Base-by-base conservation (phyloP, 1,284 basidiomycete genomes). In the Pseudozyma sp. region DNA sequence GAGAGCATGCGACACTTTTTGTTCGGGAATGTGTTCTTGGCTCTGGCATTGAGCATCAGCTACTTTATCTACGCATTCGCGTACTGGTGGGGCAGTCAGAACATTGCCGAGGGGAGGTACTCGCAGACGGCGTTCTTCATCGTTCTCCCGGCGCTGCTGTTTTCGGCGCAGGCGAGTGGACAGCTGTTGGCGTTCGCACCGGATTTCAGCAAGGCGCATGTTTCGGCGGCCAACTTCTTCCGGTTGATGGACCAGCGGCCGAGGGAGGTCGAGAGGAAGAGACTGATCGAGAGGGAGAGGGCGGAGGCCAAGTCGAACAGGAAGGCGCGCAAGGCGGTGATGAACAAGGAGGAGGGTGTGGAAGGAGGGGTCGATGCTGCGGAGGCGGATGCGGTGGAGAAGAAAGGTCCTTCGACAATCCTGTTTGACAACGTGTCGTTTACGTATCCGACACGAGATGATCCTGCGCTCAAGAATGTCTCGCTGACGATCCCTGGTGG, bases 351-450 rank as follows among this genome's bases (percentile, higher is more conserved):
- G 93, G 93, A 14, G 88, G 52, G 90, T 0, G 91, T 94, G 29
- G 92, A 97, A 2, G 98, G 97, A 75, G 88, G 97, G 4, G 87
- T 97, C 10, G 93, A 94, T 58, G 82, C 43, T 6, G 49, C 2
- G 9, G 39, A 24, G 2, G 54, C 34, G 5, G 62, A 62, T 34
- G 60, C 39, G 5, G 61, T 64, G n/a, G 57, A 65, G 39, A 62
- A 55, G 10, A n/a, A 7, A 0, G 33, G 40, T 0, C 64, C 70
- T 0, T 43, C 60, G 1, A 50, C 65, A 8, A 49, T 77, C 10
- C n/a, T 8, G n/a, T 79, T 77, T 19, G 47, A 67, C 14, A 11
- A 51, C 0, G 77, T 78, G 10, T 35, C 14, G 10, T 78, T 78
- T 39, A 76, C 74, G 2, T 78, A 78, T 52, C 54, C 74, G 2